Evolutionary conservation across 768 basidiomycete genomes (phyloP), one percentile per base, ranked within the genome.

Genomic region (Lanmaoa rubissima): DNA sequence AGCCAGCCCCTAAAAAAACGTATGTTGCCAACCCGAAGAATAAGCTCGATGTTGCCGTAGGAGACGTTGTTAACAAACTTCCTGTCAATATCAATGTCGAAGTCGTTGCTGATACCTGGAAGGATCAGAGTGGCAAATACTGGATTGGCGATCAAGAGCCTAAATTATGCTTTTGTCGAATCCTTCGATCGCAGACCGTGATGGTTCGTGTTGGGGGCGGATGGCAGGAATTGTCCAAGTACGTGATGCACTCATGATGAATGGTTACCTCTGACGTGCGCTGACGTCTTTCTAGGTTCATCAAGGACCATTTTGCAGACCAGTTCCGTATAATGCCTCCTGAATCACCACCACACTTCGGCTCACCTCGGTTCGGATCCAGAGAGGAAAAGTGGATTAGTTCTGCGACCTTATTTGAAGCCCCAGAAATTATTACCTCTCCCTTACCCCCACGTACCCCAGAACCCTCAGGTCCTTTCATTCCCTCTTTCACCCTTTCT

Each of bases 121-220:
- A 86, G 69, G 94, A 95, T 68, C 86, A 91, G 73, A 94, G 92
- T 59, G 94, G 94, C 19, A 94, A 94, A 67, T 94, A 95, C 67
- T 96, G 92, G 94, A 97, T 96, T 62, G 95, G 95, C 14, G 87
- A 92, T 61, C 85, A 92, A 62, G 92, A 95, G 50, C 84, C 92
- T 7, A 93, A 86, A 70, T 76, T 96, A 34, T 95, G 92, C 71
- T 96, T 94, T 71, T 94, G 93, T 70, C 83, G 94, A 28, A 96
- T 96, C 45, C 74, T 96, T 28, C 85, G 93, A 12, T 93, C 90
- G 1, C 90, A 93, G 65, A 94, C 90, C 0, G 94, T 96, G 60
- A 97, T 97, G 94, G 94, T 98, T 43, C 84, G 94, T 57, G 92
- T 97, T 14, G 94, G 94, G 28, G 95, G 95, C 36, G 95, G 95